Evolutionary conservation across 2,329 filamentous ascomycete species (phyloP).

Genomic region (Nigrospora osmanthi): DNA sequence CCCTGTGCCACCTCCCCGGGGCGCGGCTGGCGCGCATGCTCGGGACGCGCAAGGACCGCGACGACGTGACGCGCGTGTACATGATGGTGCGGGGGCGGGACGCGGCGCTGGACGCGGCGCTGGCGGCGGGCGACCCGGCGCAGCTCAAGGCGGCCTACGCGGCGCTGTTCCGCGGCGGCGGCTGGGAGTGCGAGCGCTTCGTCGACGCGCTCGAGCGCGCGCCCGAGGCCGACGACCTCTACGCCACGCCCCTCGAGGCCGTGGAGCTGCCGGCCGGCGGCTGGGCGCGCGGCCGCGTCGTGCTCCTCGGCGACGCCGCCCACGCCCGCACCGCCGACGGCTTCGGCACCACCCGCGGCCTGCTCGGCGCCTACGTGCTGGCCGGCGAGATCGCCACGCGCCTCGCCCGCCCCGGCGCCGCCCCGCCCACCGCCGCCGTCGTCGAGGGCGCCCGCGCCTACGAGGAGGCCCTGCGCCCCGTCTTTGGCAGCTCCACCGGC

Average conservation of each 20-base stretch:
- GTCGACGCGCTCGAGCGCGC: conserved; percentile 3
- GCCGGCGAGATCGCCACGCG: conserved; percentile 40
- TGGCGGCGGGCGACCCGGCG: conserved; percentile 1
- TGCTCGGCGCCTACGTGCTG: conserved; percentile 46
- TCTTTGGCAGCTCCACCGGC: neutral
- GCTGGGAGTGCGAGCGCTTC: conserved; percentile 10
- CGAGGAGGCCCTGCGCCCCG: neutral
- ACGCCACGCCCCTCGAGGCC: conserved; percentile 26
- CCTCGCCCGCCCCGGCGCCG: neutral
- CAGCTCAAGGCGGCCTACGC: conserved; percentile 11
- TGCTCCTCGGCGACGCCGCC: conserved; percentile 46
- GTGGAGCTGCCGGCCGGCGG: conserved; percentile 34
- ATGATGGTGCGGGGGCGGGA: neutral
- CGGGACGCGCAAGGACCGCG: conserved; percentile 4
- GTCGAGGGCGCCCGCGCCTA: neutral
- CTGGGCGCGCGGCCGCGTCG: conserved; percentile 38
- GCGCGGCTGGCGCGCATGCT: conserved; percentile 3
- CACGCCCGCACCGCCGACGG: conserved; percentile 40
- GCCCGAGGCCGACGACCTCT: conserved; percentile 31
- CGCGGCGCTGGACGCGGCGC: conserved; percentile 1
- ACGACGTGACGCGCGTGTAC: conserved; percentile 3
- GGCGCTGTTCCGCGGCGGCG: conserved; percentile 23
- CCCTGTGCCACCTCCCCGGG: conserved; percentile 22
- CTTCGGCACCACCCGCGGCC: conserved; percentile 38
- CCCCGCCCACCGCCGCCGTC: neutral